Base-by-base conservation (phyloP, 1,284 basidiomycete species). In the Leccinum subatratum region DNA sequence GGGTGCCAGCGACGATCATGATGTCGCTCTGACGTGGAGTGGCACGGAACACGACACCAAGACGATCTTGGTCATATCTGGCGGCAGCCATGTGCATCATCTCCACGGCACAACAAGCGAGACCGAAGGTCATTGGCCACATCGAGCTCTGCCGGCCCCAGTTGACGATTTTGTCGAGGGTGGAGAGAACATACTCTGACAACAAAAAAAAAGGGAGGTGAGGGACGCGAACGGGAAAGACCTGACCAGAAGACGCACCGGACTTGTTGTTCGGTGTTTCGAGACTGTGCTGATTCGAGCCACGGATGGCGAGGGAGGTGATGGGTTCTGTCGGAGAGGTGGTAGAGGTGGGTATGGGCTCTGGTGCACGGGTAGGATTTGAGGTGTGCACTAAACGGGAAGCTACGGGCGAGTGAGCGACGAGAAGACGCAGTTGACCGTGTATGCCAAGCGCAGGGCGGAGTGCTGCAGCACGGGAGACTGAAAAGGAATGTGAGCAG, bases 1-100 rank as follows among this genome's bases (percentile, higher is more conserved):
- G 81, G 0, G 97, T 99, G 37, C 97, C 97, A 59, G 97, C 96
- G 64, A 99, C 97, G 75, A 99, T 99, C 97, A 99, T 99, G 76
- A 99, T 93, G 77, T 99, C 96, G 67, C 92, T 94, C 83, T 98
- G 95, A 72, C 97, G 91, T 63, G 97, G 97, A 80, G 92, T 95
- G 11, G 96, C 97, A 84, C 97, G 94, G 86, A 99, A 99, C 56
- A 99, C 93, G 69, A 99, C 90, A 74, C 97, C 97, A 56, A 99
- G 83, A 72, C 97, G 89, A 80, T 99, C 97, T 80, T 99, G 97
- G 79, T 99, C 97, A 80, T 99, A 99, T 69, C 97, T 89, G 16
- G 97, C 95, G 56, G 96, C 96, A 64, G 97, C 97, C 93, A 97
- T 95, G 82, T 97, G 95, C 94, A 96, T 96, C 94, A 96, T 96